Evolutionary conservation across 2,329 filamentous ascomycete species (phyloP), one percentile per base, ranked within the genome.

Genomic region (Metarhizium humberi): DNA sequence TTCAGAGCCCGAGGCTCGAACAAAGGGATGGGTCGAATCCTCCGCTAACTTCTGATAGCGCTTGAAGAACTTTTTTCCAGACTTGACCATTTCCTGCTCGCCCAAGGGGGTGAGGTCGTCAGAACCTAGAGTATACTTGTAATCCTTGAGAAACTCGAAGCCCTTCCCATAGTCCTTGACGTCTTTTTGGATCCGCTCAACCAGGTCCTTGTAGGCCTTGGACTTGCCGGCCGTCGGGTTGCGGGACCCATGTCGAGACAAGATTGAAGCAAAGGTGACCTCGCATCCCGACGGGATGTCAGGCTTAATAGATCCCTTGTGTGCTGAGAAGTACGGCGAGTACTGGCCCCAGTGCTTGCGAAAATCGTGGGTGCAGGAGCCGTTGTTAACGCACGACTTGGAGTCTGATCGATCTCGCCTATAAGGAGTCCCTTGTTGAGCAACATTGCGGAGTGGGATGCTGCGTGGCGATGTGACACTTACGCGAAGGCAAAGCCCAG

Each of bases 341-440:
- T 96, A 96, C 68, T 92, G 90, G 55, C 91, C 92, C 90, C 90
- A 95, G 55, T 76, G 79, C 61, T 84, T 86, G 1, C 84, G 82
- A 48, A 86, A 78, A 36, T 78, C 67, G 4, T 79, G 70, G 50
- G 77, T 75, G 69, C 87, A 91, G n/a, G 42, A 52, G 30, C 46
- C 56, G 6, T 30, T 45, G n/a, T 47, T 29, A 30, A 49, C 54
- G 30, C 53, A 55, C 16, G 40, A 49, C 16, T 30, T 32, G 46
- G 29, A 18, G 14, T 50, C 48, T 51, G 43, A 32, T 53, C 56
- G 38, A 58, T 59, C 51, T 58, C 51, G 51, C 54, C 57, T 50
- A 52, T 56, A 8, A 6, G n/a, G 16, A 45, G 4, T 30, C 25
- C 13, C 6, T 3, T 2, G 36, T 7, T 29, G 50, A 25, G 25